Evolutionary conservation across 495 filamentous ascomycete genomes (phyloP).

Genomic region (Melanomma pulvis-pyrius): DNA sequence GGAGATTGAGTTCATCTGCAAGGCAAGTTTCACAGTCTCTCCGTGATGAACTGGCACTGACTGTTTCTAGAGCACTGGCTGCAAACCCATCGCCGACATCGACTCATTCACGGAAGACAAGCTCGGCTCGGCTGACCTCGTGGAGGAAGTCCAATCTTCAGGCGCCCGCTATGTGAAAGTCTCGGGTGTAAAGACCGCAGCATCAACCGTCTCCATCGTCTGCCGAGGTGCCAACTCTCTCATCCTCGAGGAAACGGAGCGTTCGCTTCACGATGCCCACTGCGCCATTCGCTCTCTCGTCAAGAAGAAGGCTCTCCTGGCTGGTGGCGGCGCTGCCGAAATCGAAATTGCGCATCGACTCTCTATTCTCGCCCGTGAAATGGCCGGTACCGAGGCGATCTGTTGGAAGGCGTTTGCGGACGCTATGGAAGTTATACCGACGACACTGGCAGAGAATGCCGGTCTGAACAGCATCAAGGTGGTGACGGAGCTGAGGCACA

Average conservation of each 20-base stretch:
- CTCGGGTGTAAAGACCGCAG: conserved; percentile 78
- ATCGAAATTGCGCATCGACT: conserved; percentile 88
- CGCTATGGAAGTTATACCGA: conserved; percentile 95
- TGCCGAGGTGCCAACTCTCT: conserved; percentile 91
- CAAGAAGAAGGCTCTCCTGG: conserved; percentile 97
- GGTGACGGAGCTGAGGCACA: conserved; percentile 92
- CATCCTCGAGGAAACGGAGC: conserved; percentile 95
- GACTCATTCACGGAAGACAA: conserved; percentile 99
- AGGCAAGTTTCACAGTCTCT: conserved; percentile 50
- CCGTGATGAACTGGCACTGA: conserved; percentile 3
- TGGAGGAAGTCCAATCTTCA: conserved; percentile 86
- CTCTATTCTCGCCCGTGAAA: conserved; percentile 74
- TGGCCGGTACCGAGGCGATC: conserved; percentile 90
- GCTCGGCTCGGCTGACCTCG: conserved; percentile 90
- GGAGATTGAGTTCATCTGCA: conserved; percentile 99
- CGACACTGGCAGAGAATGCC: conserved; percentile 95
- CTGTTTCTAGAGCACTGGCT: conserved; percentile 69
- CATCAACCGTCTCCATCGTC: conserved; percentile 90
- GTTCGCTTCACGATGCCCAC: conserved; percentile 92
- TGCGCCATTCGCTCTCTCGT: conserved; percentile 97
- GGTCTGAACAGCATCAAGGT: conserved; percentile 97
- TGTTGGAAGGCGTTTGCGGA: conserved; percentile 99
- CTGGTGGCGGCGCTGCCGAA: conserved; percentile 93
- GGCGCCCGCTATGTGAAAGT: conserved; percentile 93
- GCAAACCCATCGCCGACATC: conserved; percentile 98